Evolutionary conservation across 257 asterid genomes (phyloP), one percentile per base, ranked within the genome.

Genomic region (Nicotiana tomentosiformis): DNA sequence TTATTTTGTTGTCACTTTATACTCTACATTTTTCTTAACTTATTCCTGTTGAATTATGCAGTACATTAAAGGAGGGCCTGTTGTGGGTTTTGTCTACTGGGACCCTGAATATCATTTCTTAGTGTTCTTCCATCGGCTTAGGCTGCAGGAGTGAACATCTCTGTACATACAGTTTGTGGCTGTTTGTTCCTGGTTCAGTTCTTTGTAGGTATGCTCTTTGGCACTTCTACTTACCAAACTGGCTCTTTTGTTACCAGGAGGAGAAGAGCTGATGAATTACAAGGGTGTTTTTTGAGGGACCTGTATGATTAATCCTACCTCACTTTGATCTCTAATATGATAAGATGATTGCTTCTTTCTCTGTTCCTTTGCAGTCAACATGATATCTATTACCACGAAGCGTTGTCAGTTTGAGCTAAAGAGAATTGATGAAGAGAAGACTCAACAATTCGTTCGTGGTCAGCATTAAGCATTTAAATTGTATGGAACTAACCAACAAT

Each of bases 51-150:
- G 77, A 79, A 84, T 82, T 84, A 70, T 89, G 89, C 97, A 94
- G 99, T 91, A 91, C 90, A 91, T 93, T 83, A 93, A 92, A 90
- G 97, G 95, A 81, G 97, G 97, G 65, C 99, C 99, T 30, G 97
- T 93, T 77, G 96, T 96, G 60, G 99, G 99, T 80, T 96, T 96
- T 81, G 91, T 94, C 58, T 96, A 94, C 85, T 92, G 95, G 97
- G 98, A 97, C 58, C 96, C 99, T 78, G 98, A 94, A 83, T 89
- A 86, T 85, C 98, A 90, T 83, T 96, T 94, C 89, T 84, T 96
- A 89, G 94, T 93, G 55, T 93, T 94, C 91, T 96, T 96, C 91
- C 91, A 93, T 78, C 97, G 95, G 57, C 90, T 96, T 88, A 89
- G 90, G 91, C 93, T 94, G 88, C 89, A 86, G 80, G 92, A 90